Conservation (phyloP, 257 asterid genomes). For the Ajuga chamaepitys region DNA sequence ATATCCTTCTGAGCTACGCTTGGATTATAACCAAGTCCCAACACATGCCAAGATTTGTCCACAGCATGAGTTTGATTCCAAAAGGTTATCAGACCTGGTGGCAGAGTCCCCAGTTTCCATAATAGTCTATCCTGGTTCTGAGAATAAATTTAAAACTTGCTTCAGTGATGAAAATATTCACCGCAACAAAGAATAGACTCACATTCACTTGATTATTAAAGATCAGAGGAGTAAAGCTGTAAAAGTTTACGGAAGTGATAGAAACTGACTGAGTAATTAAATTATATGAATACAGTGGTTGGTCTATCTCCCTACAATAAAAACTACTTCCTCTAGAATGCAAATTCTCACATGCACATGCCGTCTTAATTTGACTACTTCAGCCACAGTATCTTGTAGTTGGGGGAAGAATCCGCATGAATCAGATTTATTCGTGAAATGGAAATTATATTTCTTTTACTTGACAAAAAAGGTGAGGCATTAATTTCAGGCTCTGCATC, state of each 20-base stretch:
- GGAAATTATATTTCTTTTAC: too few species aligned
- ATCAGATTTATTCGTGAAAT: too few species aligned
- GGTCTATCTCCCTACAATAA: too few species aligned
- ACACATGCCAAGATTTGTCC: constrained; percentile 51
- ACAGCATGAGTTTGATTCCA: constrained; percentile 45
- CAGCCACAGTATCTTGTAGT: too few species aligned
- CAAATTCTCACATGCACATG: too few species aligned
- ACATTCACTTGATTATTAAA: neutral
- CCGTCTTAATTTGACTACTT: too few species aligned
- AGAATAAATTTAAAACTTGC: neutral
- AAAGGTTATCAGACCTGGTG: constrained; percentile 59
- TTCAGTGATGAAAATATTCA: neutral
- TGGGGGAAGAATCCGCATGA: too few species aligned
- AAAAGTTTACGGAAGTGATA: neutral
- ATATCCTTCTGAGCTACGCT: constrained; percentile 36
- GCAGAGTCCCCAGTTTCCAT: constrained; percentile 61
- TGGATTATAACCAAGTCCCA: constrained; percentile 62
- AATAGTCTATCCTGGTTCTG: constrained; percentile 48
- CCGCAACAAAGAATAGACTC: neutral
- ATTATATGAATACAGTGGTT: too few species aligned
- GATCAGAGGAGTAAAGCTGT: neutral
- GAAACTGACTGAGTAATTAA: neutral
- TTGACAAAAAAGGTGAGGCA: too few species aligned
- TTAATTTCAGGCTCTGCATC: too few species aligned
- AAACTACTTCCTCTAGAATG: too few species aligned